A percentile compares a stretch with the other conserved stretches of the same genome.
phyloP scores from a whole-genome alignment of 108 stramenopile species.

The Cyclotella atomus region DNA sequence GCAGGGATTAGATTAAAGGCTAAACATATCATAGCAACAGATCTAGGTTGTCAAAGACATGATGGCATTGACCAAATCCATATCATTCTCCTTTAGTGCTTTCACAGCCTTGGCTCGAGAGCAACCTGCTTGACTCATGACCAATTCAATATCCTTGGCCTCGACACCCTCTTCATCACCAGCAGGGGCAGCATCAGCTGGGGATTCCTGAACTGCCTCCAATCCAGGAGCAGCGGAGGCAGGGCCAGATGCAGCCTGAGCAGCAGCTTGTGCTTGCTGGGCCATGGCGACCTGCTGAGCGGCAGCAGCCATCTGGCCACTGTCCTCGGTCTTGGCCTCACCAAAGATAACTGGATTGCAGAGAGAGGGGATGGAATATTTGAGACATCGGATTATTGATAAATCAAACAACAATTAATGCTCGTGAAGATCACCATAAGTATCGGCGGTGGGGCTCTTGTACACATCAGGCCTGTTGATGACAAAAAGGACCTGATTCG shows the following conservation, averaged over 20 bases:
- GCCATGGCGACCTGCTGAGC: constrained; percentile 80
- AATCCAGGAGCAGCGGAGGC: constrained; percentile 38
- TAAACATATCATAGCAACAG: not conserved
- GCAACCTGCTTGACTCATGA: constrained; percentile 92
- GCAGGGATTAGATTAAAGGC: not conserved
- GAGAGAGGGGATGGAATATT: no score
- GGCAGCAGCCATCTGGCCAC: constrained; percentile 72
- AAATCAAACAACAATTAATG: no score
- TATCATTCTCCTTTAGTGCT: constrained; percentile 95
- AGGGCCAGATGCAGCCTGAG: constrained; percentile 15
- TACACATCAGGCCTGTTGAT: constrained; percentile 96
- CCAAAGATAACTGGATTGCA: constrained; percentile 99
- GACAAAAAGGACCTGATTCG: constrained; percentile 95
- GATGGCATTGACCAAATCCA: constrained; percentile 97
- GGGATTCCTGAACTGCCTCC: constrained; percentile 41
- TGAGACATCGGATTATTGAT: no score
- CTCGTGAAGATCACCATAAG: no score
- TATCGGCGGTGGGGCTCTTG: constrained; percentile 92
- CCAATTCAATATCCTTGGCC: constrained; percentile 96
- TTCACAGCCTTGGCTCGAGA: constrained; percentile 89
- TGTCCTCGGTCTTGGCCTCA: constrained; percentile 98
- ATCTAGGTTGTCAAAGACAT: constrained; percentile 94
- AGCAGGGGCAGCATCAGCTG: constrained; percentile 48
- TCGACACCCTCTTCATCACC: constrained; percentile 96
- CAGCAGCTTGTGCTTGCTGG: constrained; percentile 52